Conservation (phyloP, 1,284 basidiomycete genomes). For the Trichosporon faecale region DNA sequence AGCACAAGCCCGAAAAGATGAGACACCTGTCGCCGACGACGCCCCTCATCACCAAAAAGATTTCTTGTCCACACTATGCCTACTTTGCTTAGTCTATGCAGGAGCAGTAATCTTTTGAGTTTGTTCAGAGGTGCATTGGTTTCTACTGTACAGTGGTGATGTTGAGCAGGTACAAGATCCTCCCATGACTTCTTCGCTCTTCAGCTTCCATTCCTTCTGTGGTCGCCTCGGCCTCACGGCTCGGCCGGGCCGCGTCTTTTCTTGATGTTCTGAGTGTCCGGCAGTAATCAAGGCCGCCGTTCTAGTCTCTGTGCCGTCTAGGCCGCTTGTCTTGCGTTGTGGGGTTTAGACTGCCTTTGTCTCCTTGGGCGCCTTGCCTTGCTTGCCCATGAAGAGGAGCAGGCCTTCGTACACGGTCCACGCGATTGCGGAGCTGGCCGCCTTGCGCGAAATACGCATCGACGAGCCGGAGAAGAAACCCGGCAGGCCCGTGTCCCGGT, state of each 20-base stretch:
- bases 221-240: neutral
- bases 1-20: neutral
- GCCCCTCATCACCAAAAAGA: neutral
- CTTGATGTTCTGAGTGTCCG: neutral
- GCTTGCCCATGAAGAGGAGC: conserved; percentile 54
- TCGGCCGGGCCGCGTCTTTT: no score
- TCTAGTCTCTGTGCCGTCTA: neutral
- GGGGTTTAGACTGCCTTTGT: neutral
- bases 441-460: conserved; percentile 78
- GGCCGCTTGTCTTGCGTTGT: neutral
- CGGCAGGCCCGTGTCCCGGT: conserved; percentile 67
- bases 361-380: neutral
- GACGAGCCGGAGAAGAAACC: conserved; percentile 85
- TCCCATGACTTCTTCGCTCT: neutral
- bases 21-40: neutral
- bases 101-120: conserved; percentile 7
- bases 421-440: conserved; percentile 82
- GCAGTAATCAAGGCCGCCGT: neutral
- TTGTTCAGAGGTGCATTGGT: conserved; percentile 7
- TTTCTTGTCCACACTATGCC: neutral
- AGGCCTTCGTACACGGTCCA: conserved; percentile 90
- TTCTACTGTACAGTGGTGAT: conserved; percentile 7
- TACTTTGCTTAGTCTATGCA: neutral
- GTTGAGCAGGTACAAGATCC: conserved; percentile 3
- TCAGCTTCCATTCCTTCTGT: no score